Conservation (phyloP, 2,329 filamentous ascomycete genomes). For the Clonostachys rhizophaga region DNA sequence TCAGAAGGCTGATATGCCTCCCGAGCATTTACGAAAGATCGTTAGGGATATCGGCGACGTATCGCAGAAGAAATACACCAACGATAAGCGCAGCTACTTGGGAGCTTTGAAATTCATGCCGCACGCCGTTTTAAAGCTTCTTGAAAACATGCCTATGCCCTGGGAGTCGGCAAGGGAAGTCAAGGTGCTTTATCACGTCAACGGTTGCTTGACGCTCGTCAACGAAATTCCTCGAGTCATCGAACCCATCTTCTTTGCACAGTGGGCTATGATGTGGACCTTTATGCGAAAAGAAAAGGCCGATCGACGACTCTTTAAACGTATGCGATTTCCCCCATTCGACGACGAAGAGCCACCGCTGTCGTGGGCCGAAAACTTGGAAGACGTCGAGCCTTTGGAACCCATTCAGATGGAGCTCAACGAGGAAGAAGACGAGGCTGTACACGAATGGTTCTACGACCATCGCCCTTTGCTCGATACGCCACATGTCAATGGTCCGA, state of each 20-base stretch:
- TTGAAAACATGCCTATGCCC: constrained; percentile 99
- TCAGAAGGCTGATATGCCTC: constrained; percentile 97
- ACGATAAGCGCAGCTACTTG: constrained; percentile 95
- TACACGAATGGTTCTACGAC: constrained; percentile 98
- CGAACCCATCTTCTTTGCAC: constrained; percentile 94
- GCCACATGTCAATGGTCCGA: constrained; percentile 89
- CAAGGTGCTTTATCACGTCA: constrained; percentile 97
- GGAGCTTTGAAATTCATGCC: constrained; percentile 99
- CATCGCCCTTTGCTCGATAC: constrained; percentile 88
- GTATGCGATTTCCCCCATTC: constrained; percentile 98
- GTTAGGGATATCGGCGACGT: constrained; percentile 98
- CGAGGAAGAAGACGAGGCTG: constrained; percentile 83
- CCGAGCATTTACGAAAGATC: constrained; percentile 96
- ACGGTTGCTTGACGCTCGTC: constrained; percentile 92
- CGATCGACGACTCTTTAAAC: constrained; percentile 91
- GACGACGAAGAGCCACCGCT: constrained; percentile 97
- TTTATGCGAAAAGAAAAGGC: constrained; percentile 98
- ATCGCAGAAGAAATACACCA: constrained; percentile 98
- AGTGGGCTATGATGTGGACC: constrained; percentile 99
- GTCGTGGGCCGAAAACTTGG: constrained; percentile 98
- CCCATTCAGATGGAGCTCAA: constrained; percentile 98
- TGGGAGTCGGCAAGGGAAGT: constrained; percentile 97
- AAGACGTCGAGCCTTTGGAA: constrained; percentile 95
- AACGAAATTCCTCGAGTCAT: constrained; percentile 97
- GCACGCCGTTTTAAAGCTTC: constrained; percentile 90